phyloP scores from a whole-genome alignment of 768 basidiomycete species.

The Coprinopsis sp. region DNA sequence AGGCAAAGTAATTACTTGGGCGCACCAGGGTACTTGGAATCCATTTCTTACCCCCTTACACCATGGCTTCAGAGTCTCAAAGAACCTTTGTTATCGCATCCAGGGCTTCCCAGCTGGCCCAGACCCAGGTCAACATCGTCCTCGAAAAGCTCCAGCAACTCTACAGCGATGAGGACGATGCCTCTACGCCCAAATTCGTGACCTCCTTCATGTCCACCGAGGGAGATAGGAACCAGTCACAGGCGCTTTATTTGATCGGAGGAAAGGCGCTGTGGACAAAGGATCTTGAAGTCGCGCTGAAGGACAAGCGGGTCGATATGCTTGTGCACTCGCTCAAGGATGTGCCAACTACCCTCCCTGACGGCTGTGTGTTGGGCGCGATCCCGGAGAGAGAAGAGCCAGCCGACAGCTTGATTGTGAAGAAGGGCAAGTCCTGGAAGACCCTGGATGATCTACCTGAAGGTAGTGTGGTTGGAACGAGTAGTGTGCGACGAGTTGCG shows the following conservation, averaged over 20 bases:
- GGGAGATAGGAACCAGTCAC: conserved; percentile 88
- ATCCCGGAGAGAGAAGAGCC: conserved; percentile 86
- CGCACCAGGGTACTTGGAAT: too few species aligned
- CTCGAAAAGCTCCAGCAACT: conserved; percentile 53
- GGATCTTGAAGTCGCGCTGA: conserved; percentile 85
- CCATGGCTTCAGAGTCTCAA: conserved; percentile 19
- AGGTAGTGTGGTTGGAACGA: conserved; percentile 92
- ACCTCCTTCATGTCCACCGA: conserved; percentile 56
- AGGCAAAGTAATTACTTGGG: too few species aligned
- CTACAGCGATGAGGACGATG: conserved; percentile 35
- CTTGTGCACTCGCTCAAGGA: conserved; percentile 93
- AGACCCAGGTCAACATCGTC: conserved; percentile 84
- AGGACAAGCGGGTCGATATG: conserved; percentile 74
- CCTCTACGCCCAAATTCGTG: conserved; percentile 32
- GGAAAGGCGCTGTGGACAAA: conserved; percentile 96
- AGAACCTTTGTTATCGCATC: conserved; percentile 77
- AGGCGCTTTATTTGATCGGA: conserved; percentile 80
- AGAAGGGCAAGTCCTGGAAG: conserved; percentile 63
- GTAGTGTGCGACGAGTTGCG: conserved; percentile 88
- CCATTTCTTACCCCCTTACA: conserved; percentile 2
- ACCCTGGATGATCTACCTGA: conserved; percentile 77
- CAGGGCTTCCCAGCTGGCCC: conserved; percentile 81
- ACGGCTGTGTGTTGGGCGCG: conserved; percentile 80
- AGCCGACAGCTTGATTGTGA: conserved; percentile 84
- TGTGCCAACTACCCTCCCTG: conserved; percentile 82